These are phyloP conservation scores for Aspergillus bombycis DNA, from an alignment of 2,329 filamentous ascomycete species.

Conservation along the genomic window DNA sequence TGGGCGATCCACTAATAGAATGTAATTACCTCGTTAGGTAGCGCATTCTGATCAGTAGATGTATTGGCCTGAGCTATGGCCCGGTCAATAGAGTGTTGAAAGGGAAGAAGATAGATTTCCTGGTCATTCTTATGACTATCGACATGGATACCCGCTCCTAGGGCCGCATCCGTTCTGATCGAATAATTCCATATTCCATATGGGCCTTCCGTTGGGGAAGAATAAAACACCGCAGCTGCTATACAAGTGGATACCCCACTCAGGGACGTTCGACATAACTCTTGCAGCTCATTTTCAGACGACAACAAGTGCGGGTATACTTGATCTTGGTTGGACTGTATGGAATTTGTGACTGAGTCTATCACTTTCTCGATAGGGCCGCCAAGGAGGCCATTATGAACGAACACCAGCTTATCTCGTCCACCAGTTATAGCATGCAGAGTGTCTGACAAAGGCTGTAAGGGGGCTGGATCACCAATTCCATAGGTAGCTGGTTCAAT, in stretches of 20 bases:
- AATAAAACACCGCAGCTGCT: conserved; percentile 73
- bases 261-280: conserved; percentile 65
- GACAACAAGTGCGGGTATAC: conserved; percentile 59
- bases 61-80: conserved; percentile 66
- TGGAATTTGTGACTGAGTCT: conserved; percentile 60
- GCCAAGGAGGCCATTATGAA: conserved; percentile 71
- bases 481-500: conserved; percentile 76
- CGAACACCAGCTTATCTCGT: conserved; percentile 73
- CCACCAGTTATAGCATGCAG: conserved; percentile 61
- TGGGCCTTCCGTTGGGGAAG: conserved; percentile 71
- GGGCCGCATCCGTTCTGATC: conserved; percentile 71
- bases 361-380: conserved; percentile 76
- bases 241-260: conserved; percentile 73
- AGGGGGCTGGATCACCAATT: conserved; percentile 63
- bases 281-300: conserved; percentile 61
- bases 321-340: conserved; percentile 50
- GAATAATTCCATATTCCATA: conserved; percentile 83
- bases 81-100: conserved; percentile 77
- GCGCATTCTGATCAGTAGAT: conserved; percentile 40
- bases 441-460: conserved; percentile 68
- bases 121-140: conserved; percentile 70
- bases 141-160: conserved; percentile 68
- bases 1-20: not conserved
- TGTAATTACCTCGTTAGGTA: conserved; percentile 42
- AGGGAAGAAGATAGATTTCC: conserved; percentile 75